phyloP scores from a whole-genome alignment of 2,329 filamentous ascomycete genomes.

The Colletotrichum aenigma region DNA sequence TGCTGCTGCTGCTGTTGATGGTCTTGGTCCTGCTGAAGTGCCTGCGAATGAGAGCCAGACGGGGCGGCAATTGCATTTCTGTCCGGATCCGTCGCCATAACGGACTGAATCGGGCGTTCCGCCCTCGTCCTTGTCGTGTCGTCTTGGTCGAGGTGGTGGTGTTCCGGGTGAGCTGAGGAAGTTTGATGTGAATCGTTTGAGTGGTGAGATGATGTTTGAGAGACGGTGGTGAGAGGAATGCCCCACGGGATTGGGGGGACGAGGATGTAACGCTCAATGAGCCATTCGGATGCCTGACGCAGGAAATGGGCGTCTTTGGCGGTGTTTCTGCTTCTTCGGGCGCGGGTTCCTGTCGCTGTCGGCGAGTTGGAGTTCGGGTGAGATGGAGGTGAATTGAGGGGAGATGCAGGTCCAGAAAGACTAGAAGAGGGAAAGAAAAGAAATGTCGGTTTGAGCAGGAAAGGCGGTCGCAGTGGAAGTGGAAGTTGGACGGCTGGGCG shows the following conservation, averaged over 20 bases:
- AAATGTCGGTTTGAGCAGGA: background rate
- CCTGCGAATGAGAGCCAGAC: background rate
- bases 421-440: background rate
- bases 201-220: background rate
- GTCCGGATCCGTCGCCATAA: constrained; percentile 9
- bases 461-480: background rate
- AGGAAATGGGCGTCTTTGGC: background rate
- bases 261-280: background rate
- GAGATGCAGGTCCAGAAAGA: background rate
- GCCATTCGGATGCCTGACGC: background rate
- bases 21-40: background rate
- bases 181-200: background rate
- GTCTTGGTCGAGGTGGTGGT: background rate
- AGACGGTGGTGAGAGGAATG: background rate
- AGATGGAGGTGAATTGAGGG: background rate
- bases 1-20: background rate
- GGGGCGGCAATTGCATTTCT: background rate
- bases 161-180: background rate
- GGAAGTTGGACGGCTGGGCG: background rate
- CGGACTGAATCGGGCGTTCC: background rate
- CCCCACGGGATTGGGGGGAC: background rate
- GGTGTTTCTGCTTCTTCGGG: background rate
- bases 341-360: background rate
- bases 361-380: background rate
- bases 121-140: background rate